phyloP scores from a whole-genome alignment of 768 basidiomycete species.

The Pseudohyphozyma bogoriensis region DNA sequence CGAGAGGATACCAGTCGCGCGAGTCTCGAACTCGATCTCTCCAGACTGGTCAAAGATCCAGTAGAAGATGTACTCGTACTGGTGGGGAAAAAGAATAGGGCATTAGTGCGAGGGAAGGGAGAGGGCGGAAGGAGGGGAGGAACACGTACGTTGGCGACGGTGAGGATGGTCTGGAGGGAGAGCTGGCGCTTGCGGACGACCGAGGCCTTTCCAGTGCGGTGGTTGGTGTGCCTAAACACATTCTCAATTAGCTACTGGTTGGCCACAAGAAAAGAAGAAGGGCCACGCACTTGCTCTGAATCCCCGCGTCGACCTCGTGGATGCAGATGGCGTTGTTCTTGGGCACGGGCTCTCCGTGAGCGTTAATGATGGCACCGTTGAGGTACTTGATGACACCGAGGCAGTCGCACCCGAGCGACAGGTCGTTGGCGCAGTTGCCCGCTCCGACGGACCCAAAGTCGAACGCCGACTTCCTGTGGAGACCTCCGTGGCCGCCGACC shows the following conservation, averaged over 20 bases:
- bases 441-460: too few relatives aligned
- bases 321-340: constrained; percentile 1
- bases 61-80: constrained; percentile 3
- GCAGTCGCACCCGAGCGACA: too few relatives aligned
- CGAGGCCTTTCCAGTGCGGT: constrained; percentile 1
- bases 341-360: neutral
- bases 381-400: too few relatives aligned
- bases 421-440: too few relatives aligned
- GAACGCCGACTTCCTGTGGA: too few relatives aligned
- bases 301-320: constrained; percentile 8
- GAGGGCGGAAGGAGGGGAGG: neutral
- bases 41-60: constrained; percentile 1
- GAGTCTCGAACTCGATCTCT: constrained; percentile 5
- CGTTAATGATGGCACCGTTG: neutral
- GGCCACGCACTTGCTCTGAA: neutral
- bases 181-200: neutral
- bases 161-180: neutral
- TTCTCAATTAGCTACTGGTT: neutral
- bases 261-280: neutral
- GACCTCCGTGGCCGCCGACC: too few relatives aligned
- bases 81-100: neutral
- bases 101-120: too few relatives aligned
- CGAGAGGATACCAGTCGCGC: constrained; percentile 11
- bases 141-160: neutral
- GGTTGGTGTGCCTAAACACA: constrained; percentile 7